Conservation (phyloP, 371 early-diverging fungal genomes). For the Mucor indicus region DNA sequence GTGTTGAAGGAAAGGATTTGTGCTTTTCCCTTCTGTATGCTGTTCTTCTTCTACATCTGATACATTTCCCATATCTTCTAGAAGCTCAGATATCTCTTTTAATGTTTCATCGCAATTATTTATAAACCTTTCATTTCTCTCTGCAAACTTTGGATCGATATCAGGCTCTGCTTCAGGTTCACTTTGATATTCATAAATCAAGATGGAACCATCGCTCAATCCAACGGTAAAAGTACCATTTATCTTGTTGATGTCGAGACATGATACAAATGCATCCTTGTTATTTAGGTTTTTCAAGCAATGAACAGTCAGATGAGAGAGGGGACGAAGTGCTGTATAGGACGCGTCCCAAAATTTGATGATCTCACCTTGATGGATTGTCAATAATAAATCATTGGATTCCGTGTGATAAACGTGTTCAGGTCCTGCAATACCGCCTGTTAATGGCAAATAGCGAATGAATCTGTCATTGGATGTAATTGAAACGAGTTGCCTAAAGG, state of each 20-base stretch:
- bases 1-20: not conserved
- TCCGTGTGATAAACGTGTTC: slow-evolving; percentile 42
- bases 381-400: slow-evolving; percentile 48
- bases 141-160: not conserved
- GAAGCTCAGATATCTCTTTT: slow-evolving; percentile 31
- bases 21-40: not conserved
- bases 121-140: slow-evolving; percentile 22
- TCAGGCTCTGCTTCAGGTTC: slow-evolving; percentile 1
- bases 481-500: slow-evolving; percentile 24
- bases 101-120: slow-evolving; percentile 33
- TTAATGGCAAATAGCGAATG: slow-evolving; percentile 43
- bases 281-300: slow-evolving; percentile 15
- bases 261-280: slow-evolving; percentile 19
- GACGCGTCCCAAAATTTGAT: slow-evolving; percentile 60
- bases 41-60: slow-evolving; percentile 2
- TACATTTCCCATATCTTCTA: slow-evolving; percentile 30
- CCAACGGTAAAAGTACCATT: slow-evolving; percentile 33
- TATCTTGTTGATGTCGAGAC: slow-evolving; percentile 37
- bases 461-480: slow-evolving; percentile 2
- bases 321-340: slow-evolving; percentile 40
- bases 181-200: slow-evolving; percentile 19
- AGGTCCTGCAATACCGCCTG: slow-evolving; percentile 40
- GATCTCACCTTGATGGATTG: slow-evolving; percentile 42
- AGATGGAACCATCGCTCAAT: slow-evolving; percentile 32
- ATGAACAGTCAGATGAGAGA: slow-evolving; percentile 42